Base-by-base conservation (phyloP, 2,329 filamentous ascomycete genomes). In the Sarocladium brachiariae region DNA sequence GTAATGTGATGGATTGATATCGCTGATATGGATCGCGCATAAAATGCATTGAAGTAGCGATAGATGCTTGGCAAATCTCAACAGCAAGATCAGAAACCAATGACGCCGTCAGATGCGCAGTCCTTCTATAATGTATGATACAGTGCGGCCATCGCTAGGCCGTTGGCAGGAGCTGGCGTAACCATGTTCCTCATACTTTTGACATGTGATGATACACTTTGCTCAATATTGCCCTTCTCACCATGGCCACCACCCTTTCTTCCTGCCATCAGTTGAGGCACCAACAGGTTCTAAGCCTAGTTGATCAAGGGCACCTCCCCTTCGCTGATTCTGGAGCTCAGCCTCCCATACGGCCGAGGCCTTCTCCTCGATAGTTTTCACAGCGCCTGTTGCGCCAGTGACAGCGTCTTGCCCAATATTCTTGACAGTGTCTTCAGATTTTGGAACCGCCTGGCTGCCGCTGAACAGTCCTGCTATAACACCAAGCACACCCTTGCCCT, bases 191-290 rank as follows among this genome's bases (percentile, higher is more conserved):
- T 39, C 35, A 6, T 39, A 13, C 35, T 39, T 18, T 21, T 27
- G 39, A 43, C 21, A 43, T 11, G 3, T 7, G 25, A 43, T 43
- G 21, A 16, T 43, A 43, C 39, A 43, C 27, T 27, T 43, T 27
- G 39, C 21, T 43, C 14, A 14, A 5, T 25, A 3, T 25, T 10
- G 21, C 4, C n/a, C 21, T 21, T 10, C 33, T 53, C 35, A 69
- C 65, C 64, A 70, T 6, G 63, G 64, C 70, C 71, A 77, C 70
- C 75, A 74, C 19, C 73, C 68, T 65, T 75, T 78, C 68, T 75
- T 76, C 43, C 16, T 33, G 27, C 31, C 37, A 3, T 25, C 33
- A 23, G 46, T n/a, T 25, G 31, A 31, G 27, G 43, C 9, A 8
- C 25, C 27, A 4, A 25, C 58, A 19, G 58, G 58, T 27, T 70